These are phyloP conservation scores for Delphinella strobiligena DNA, from an alignment of 2,329 filamentous ascomycete species.

Conservation along the genomic window DNA sequence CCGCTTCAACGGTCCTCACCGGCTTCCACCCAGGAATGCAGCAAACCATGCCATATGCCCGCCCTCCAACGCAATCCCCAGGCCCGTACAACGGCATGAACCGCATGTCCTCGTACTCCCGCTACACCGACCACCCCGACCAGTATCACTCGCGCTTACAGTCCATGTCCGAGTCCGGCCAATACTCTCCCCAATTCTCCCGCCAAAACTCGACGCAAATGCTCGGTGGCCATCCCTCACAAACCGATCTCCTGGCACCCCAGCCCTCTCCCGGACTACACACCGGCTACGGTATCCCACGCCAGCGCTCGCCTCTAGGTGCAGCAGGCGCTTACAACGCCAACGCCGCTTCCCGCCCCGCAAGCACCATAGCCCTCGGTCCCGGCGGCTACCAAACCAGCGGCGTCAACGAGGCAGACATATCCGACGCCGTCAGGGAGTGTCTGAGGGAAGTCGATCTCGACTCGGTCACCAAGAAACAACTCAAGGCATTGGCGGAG, in stretches of 20 bases:
- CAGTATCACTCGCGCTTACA: constrained; percentile 37
- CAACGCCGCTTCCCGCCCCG: constrained; percentile 4
- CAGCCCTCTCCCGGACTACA: constrained; percentile 19
- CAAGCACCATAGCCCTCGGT: constrained; percentile 12
- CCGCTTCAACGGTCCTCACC: constrained; percentile 74
- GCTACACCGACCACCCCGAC: constrained; percentile 27
- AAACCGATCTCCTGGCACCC: constrained; percentile 25
- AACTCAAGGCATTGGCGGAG: constrained; percentile 73
- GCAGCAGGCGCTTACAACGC: no score
- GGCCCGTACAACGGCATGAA: constrained; percentile 56
- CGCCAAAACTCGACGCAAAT: constrained; percentile 19
- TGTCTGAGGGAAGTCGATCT: constrained; percentile 83
- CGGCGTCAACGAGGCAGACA: constrained; percentile 67
- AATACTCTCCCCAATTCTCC: constrained; percentile 41
- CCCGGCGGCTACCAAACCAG: constrained; percentile 47
- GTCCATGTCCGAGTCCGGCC: constrained; percentile 32
- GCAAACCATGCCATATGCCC: constrained; percentile 16
- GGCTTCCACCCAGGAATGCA: constrained; percentile 52
- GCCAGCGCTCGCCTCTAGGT: constrained; percentile 14
- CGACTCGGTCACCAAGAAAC: constrained; percentile 97
- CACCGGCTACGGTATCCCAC: constrained; percentile 12
- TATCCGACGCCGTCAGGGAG: constrained; percentile 71
- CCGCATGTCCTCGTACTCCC: constrained; percentile 54
- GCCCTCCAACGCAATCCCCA: constrained; percentile 65
- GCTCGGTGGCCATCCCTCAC: constrained; percentile 21